Evolutionary conservation across 192 early-diverging fungal genomes (phyloP).

Genomic region (Dimargaris verticillata): DNA sequence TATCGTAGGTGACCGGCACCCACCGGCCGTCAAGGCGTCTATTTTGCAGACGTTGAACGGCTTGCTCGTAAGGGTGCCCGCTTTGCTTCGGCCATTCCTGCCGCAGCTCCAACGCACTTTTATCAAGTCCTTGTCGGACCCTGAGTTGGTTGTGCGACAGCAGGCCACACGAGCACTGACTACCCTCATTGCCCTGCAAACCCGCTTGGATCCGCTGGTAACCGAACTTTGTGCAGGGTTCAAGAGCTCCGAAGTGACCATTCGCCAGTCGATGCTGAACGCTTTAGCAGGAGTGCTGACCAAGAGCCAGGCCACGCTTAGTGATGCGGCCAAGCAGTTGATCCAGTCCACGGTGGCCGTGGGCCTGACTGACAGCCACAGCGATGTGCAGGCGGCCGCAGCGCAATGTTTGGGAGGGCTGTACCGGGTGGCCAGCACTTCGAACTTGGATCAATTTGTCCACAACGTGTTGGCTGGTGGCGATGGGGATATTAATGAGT

Average conservation of each 20-base stretch:
- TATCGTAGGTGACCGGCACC: slow-evolving; percentile 88
- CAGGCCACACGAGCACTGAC: slow-evolving; percentile 65
- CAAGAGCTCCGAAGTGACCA: slow-evolving; percentile 35
- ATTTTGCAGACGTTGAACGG: slow-evolving; percentile 74
- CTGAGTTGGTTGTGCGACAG: slow-evolving; percentile 55
- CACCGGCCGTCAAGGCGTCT: slow-evolving; percentile 79
- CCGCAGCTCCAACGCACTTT: slow-evolving; percentile 97
- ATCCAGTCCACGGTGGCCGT: slow-evolving; percentile 40
- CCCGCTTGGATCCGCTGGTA: slow-evolving; percentile 62
- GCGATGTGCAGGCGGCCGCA: slow-evolving; percentile 16
- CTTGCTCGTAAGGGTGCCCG: slow-evolving; percentile 67
- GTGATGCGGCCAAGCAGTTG: slow-evolving; percentile 36
- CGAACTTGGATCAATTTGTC: background rate
- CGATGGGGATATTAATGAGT: background rate
- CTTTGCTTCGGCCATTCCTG: slow-evolving; percentile 86
- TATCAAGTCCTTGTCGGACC: slow-evolving; percentile 70
- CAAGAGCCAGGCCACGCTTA: slow-evolving; percentile 38
- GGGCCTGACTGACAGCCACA: slow-evolving; percentile 30
- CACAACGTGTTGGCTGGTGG: background rate
- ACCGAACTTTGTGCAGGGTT: slow-evolving; percentile 53
- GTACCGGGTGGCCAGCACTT: slow-evolving; percentile 18
- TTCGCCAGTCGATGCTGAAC: slow-evolving; percentile 52
- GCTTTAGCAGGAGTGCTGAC: slow-evolving; percentile 55
- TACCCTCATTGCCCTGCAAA: slow-evolving; percentile 50
- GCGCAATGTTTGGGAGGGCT: slow-evolving; percentile 12